Percentiles rank a stretch among this genome's conserved stretches.
These are phyloP conservation scores for Echria macrotheca DNA, from an alignment of 495 filamentous ascomycete species.

Conservation along the genomic window DNA sequence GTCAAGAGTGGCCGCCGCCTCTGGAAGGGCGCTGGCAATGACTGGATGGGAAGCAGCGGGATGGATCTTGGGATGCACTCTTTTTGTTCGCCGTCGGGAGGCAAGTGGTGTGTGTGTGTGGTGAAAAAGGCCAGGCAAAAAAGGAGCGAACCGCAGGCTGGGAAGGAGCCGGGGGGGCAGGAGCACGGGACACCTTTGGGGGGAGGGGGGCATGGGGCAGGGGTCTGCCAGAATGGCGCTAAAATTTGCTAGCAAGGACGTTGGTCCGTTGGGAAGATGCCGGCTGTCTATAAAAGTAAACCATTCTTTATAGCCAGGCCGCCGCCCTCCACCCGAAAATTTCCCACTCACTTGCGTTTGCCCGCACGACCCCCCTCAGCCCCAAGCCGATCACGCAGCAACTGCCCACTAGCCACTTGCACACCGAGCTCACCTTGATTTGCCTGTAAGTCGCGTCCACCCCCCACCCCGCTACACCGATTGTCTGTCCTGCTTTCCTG, in stretches of 20 bases:
- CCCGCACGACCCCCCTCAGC: slow-evolving; percentile 21
- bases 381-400: slow-evolving; percentile 3
- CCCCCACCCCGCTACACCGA: background rate
- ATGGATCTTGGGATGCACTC: background rate
- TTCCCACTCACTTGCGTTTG: slow-evolving; percentile 23
- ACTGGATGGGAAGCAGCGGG: background rate
- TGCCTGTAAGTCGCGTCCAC: background rate
- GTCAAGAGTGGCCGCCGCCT: no score
- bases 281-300: slow-evolving; percentile 39
- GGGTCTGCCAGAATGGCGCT: slow-evolving; percentile 26
- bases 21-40: background rate
- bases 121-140: background rate
- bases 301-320: slow-evolving; percentile 34
- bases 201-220: slow-evolving; percentile 21
- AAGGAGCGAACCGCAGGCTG: background rate
- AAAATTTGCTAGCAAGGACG: slow-evolving; percentile 28
- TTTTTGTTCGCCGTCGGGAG: slow-evolving; percentile 4
- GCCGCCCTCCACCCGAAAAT: slow-evolving; percentile 35
- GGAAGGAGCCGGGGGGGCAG: background rate
- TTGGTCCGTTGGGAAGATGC: slow-evolving; percentile 20
- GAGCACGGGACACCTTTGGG: slow-evolving; percentile 3
- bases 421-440: background rate
- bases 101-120: background rate
- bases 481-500: no score
- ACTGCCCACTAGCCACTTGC: background rate